Evolutionary conservation across 2,329 filamentous ascomycete species (phyloP).

Genomic region (Phoma sp.): DNA sequence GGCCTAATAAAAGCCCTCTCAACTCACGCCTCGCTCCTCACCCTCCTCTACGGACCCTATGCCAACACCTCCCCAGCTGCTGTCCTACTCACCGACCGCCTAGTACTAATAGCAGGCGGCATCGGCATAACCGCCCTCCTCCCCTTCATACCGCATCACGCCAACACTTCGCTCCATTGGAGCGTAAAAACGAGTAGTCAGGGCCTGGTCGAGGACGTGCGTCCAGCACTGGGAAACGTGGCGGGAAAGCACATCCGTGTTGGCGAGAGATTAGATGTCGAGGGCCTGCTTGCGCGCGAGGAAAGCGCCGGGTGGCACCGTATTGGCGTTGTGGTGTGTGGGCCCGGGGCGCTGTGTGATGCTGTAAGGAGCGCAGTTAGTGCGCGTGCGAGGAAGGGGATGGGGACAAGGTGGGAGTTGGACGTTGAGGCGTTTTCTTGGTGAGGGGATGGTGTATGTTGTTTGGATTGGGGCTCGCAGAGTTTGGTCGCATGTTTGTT

Average conservation of each 20-base stretch:
- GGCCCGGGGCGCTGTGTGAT: constrained; percentile 52
- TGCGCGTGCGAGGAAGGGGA: constrained; percentile 1
- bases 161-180: constrained; percentile 52
- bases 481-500: too few species aligned
- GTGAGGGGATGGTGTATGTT: constrained; percentile 12
- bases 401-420: constrained; percentile 26
- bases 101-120: constrained; percentile 55
- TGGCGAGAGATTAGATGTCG: constrained; percentile 46
- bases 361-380: constrained; percentile 41
- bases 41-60: constrained; percentile 55
- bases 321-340: constrained; percentile 52
- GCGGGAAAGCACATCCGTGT: constrained; percentile 48
- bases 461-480: neutral
- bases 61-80: constrained; percentile 35
- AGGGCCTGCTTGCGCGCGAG: constrained; percentile 43
- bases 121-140: constrained; percentile 57
- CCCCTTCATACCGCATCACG: constrained; percentile 44
- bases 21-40: constrained; percentile 34
- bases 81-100: constrained; percentile 28
- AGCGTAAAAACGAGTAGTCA: constrained; percentile 38
- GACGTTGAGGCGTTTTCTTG: constrained; percentile 38
- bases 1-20: constrained; percentile 48
- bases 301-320: constrained; percentile 41
- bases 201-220: constrained; percentile 43
- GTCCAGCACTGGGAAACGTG: constrained; percentile 26